phyloP scores from a whole-genome alignment of 305 asterid genomes.

The Fraxinus velutina region DNA sequence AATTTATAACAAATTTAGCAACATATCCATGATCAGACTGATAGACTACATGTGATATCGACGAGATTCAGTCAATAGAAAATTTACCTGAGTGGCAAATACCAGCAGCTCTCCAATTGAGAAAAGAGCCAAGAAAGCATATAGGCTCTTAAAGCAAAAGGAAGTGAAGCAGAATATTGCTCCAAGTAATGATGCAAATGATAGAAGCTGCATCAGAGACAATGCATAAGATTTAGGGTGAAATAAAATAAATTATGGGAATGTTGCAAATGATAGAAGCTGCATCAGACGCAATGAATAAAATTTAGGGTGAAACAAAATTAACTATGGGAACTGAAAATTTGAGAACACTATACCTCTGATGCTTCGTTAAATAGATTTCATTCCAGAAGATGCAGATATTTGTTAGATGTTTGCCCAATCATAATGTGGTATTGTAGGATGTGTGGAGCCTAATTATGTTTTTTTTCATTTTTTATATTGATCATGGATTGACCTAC shows the following conservation, averaged over 20 bases:
- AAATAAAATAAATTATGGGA: background rate
- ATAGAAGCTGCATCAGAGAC: constrained; percentile 58
- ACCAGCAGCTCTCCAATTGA: constrained; percentile 77
- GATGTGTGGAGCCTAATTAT: background rate
- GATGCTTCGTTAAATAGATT: background rate
- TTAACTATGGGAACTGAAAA: background rate
- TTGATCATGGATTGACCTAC: background rate
- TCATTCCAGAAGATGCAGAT: background rate
- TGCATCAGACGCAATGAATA: constrained; percentile 29
- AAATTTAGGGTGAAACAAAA: background rate
- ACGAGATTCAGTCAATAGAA: constrained; percentile 1
- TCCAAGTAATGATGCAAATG: constrained; percentile 67
- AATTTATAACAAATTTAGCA: background rate
- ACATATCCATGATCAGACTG: background rate
- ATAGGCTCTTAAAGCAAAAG: constrained; percentile 72
- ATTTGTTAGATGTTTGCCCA: background rate
- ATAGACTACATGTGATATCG: background rate
- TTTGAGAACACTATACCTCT: background rate
- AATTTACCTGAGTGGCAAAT: constrained; percentile 82
- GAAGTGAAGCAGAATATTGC: constrained; percentile 82
- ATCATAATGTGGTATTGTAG: background rate
- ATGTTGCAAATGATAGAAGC: constrained; percentile 64
- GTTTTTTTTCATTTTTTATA: background rate
- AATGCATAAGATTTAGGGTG: background rate
- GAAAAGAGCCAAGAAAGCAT: constrained; percentile 57